These are phyloP conservation scores for Xylaria sp. DNA, from an alignment of 2,329 filamentous ascomycete genomes.

Conservation along the genomic window DNA sequence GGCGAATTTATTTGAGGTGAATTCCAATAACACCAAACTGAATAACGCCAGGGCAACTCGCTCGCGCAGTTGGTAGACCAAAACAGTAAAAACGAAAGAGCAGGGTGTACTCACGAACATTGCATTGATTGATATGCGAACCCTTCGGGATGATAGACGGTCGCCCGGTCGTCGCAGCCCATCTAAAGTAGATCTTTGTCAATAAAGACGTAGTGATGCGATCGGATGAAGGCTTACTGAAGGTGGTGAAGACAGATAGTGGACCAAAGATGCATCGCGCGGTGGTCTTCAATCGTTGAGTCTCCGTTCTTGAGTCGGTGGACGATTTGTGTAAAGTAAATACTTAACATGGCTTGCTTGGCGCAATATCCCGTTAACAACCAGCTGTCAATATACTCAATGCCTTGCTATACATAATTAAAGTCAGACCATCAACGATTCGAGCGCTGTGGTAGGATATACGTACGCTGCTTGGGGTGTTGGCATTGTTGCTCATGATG, in stretches of 20 bases:
- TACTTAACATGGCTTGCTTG: slow-evolving; percentile 51
- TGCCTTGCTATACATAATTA: slow-evolving; percentile 34
- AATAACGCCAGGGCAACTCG: not conserved
- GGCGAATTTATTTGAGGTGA: not conserved
- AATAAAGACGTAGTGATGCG: not conserved
- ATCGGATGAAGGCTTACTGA: slow-evolving; percentile 36
- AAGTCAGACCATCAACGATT: not conserved
- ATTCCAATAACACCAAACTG: no score
- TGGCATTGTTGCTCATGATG: slow-evolving; percentile 46
- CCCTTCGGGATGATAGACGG: slow-evolving; percentile 46
- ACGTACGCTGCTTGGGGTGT: slow-evolving; percentile 39
- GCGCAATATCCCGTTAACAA: slow-evolving; percentile 49
- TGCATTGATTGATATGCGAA: slow-evolving; percentile 47
- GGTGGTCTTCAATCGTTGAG: slow-evolving; percentile 43
- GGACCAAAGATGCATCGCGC: slow-evolving; percentile 45
- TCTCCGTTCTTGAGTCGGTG: slow-evolving; percentile 42
- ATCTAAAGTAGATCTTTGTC: slow-evolving; percentile 36
- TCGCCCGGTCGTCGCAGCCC: slow-evolving; percentile 48
- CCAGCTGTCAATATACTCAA: slow-evolving; percentile 51
- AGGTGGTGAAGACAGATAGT: slow-evolving; percentile 46
- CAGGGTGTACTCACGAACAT: slow-evolving; percentile 33
- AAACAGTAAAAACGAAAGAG: not conserved
- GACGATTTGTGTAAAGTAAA: slow-evolving; percentile 49
- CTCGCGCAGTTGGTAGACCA: not conserved
- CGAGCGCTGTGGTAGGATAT: not conserved